Conservation (phyloP, 2,329 filamentous ascomycete species). For the Cordyceps militaris region DNA sequence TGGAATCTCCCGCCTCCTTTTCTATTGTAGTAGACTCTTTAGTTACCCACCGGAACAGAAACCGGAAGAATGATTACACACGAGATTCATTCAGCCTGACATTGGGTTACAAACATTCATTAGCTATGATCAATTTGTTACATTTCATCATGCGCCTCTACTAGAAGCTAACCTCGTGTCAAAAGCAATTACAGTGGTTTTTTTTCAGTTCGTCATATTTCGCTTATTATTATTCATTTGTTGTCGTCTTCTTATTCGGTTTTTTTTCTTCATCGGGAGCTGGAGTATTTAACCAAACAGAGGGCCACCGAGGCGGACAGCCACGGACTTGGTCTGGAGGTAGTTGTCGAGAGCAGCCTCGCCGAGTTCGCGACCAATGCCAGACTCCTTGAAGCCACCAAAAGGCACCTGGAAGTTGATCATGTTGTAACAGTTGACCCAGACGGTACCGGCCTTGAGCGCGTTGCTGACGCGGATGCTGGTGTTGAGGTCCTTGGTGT, state of each 20-base stretch:
- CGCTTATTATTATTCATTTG: background rate
- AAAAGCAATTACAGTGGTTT: background rate
- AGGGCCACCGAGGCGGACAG: constrained; percentile 43
- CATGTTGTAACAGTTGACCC: constrained; percentile 58
- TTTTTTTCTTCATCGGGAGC: background rate
- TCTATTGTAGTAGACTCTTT: too few relatives aligned
- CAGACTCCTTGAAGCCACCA: constrained; percentile 71
- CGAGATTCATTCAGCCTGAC: background rate
- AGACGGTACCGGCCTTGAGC: constrained; percentile 59
- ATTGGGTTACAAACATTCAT: background rate
- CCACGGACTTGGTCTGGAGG: constrained; percentile 61
- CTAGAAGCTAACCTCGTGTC: background rate
- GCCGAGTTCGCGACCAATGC: constrained; percentile 70
- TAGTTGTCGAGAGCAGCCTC: constrained; percentile 62
- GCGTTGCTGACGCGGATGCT: constrained; percentile 68
- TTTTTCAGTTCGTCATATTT: background rate
- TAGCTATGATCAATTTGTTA: background rate
- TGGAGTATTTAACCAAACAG: constrained; percentile 24
- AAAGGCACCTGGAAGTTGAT: constrained; percentile 62
- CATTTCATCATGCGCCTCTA: background rate
- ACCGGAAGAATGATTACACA: too few relatives aligned
- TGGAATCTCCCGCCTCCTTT: too few relatives aligned
- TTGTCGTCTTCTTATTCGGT: background rate
- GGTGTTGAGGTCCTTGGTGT: constrained; percentile 72
- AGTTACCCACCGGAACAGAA: too few relatives aligned